Base-by-base conservation (phyloP, 768 basidiomycete species). In the Porphyrellus cyaneotinctus region DNA sequence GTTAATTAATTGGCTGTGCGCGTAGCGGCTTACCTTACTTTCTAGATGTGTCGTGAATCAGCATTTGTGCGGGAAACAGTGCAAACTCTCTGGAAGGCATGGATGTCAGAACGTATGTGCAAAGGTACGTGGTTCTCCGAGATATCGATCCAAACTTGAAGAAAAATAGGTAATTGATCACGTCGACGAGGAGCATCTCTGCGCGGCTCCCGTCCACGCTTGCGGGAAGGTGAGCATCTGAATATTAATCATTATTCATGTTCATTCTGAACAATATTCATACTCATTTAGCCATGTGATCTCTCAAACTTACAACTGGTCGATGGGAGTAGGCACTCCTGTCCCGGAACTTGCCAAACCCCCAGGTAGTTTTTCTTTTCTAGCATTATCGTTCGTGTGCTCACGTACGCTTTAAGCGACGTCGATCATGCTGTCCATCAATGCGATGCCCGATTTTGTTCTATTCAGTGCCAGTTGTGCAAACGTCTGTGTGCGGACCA, bases 31-130 rank as follows among this genome's bases (percentile, higher is more conserved):
- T 4, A 57, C 11, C 0, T 26, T 32, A 20, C 11, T 39, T 41
- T 36, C n/a, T 32, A 85, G 84, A 51, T 85, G 83, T 55, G 66
- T 74, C 28, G 71, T 77, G 2, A 75, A 73, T 26, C 60, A 67
- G 24, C 83, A 86, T 68, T 59, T 84, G 17, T 85, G 83, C 42
- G 84, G 82, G 10, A 69, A 76, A 43, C 60, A 64, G 10, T 85
- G 84, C 60, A 62, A 61, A 31, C 67, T 82, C 13, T 59, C 61
- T 4, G 76, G 73, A 28, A 78, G 72, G 49, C 65, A 67, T 35
- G 84, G 83, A 1, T 85, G 84, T 53, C 64, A 81, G 23, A 67
- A 64, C 8, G 62, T 75, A 20, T 85, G 84, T 51, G 74, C 75
- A 6, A 79, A 81, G 70, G 83, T 81, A 30, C n/a, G 58, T 28